Percentiles rank a stretch among this genome's conserved stretches.
Evolutionary conservation across 345 rosid species (phyloP).

Genomic region (Durio zibethinus): DNA sequence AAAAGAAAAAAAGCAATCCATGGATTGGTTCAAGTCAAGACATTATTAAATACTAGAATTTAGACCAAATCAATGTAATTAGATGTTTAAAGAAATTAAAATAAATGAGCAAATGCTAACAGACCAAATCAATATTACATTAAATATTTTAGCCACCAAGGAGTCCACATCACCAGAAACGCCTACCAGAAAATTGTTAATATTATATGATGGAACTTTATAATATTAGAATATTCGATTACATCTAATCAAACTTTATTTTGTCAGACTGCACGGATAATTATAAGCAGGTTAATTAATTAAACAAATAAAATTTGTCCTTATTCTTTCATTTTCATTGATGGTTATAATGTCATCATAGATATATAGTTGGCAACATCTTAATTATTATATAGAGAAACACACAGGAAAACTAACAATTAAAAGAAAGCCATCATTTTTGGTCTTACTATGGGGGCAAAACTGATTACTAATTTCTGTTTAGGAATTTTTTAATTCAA

Average conservation of each 20-base stretch:
- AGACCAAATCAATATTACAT: too few species aligned
- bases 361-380: not conserved
- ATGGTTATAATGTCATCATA: slow-evolving; percentile 3
- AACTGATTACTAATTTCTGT: not conserved
- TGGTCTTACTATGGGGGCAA: not conserved
- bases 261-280: not conserved
- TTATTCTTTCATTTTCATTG: not conserved
- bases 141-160: too few species aligned
- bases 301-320: not conserved
- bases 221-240: not conserved
- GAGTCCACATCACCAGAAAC: not conserved
- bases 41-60: not conserved
- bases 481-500: not conserved
- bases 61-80: not conserved
- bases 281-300: not conserved
- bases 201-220: not conserved
- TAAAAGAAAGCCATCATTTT: not conserved
- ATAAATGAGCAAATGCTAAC: not conserved
- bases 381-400: not conserved
- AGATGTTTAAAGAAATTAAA: not conserved
- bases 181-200: not conserved
- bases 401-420: not conserved
- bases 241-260: not conserved
- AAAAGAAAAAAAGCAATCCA: not conserved
- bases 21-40: not conserved